Evolutionary conservation across 2,329 filamentous ascomycete genomes (phyloP), one percentile per base, ranked within the genome.

Genomic region (Pseudogymnoascus sp.): DNA sequence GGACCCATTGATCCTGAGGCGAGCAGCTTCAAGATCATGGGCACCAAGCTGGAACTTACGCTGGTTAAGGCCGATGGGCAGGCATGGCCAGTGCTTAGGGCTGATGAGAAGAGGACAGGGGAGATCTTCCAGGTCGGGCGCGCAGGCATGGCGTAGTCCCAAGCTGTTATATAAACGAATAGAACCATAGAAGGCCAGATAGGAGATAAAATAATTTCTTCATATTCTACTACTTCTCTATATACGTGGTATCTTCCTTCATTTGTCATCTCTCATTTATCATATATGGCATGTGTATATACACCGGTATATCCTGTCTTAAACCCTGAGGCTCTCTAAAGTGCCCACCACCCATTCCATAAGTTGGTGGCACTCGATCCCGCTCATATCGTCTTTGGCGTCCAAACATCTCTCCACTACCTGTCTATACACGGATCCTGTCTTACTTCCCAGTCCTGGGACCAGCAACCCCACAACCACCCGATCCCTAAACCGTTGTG

Each of bases 51-150:
- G 60, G 86, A 90, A 71, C 71, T 89, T 66, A 83, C 76, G 4
- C 73, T 90, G 57, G 77, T 73, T 26, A 88, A 88, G 75, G 81
- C 79, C 5, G 83, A 86, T 68, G 82, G 80, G 2, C 75, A 75
- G 21, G 82, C 83, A 62, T 90, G 86, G 86, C 82, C 85, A 15
- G 83, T 87, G 5, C 69, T 90, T 68, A 77, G 84, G 62, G 83
- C 80, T 59, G 83, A 86, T 66, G 86, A 89, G 67, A 79, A 76
- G 65, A 78, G 77, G 65, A 84, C 82, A 3, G 85, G 85, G 2
- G 88, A 95, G 75, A 95, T 96, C 67, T 84, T 97, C 65, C 94
- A 99, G 74, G 80, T 95, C 64, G 94, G 94, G 12, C 81, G 85
- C 65, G 91, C 94, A 57, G 90, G 86, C 33, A 78, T 52, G 45